Percentiles rank a stretch among this genome's conserved stretches.
These are phyloP conservation scores for Neurospora sp. DNA, from an alignment of 495 filamentous ascomycete species.

Conservation along the genomic window DNA sequence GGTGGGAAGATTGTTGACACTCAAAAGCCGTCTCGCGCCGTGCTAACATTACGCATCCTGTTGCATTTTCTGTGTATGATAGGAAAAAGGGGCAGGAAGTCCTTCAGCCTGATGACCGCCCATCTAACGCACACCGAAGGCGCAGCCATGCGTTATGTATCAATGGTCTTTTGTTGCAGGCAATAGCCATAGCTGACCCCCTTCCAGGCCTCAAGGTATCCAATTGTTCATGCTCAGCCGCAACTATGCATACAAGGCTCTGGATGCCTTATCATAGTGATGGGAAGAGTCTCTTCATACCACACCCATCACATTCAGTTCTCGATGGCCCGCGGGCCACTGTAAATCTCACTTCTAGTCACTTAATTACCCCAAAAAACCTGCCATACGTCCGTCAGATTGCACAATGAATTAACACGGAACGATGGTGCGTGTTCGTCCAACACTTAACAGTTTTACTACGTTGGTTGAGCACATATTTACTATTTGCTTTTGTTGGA, in stretches of 20 bases:
- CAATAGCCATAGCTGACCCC: not conserved
- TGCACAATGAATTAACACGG: not conserved
- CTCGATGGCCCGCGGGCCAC: not conserved
- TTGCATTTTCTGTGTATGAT: no score
- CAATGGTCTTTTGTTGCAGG: not conserved
- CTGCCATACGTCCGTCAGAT: not conserved
- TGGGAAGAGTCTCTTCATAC: not conserved
- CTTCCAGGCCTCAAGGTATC: not conserved
- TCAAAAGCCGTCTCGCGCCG: no score
- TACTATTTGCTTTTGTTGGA: not conserved
- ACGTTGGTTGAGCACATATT: not conserved
- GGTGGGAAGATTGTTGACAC: no score
- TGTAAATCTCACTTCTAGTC: not conserved
- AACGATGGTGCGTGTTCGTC: not conserved
- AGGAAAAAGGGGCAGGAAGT: not conserved
- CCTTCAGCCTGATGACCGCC: not conserved
- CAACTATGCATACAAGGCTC: not conserved
- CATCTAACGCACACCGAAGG: not conserved
- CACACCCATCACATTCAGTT: not conserved
- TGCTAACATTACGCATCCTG: no score
- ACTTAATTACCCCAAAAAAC: not conserved
- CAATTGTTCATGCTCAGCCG: not conserved
- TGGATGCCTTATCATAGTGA: not conserved
- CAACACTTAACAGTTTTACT: not conserved
- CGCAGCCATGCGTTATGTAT: not conserved